Conservation (phyloP, 345 rosid genomes). For the Cardamine resedifolia region DNA sequence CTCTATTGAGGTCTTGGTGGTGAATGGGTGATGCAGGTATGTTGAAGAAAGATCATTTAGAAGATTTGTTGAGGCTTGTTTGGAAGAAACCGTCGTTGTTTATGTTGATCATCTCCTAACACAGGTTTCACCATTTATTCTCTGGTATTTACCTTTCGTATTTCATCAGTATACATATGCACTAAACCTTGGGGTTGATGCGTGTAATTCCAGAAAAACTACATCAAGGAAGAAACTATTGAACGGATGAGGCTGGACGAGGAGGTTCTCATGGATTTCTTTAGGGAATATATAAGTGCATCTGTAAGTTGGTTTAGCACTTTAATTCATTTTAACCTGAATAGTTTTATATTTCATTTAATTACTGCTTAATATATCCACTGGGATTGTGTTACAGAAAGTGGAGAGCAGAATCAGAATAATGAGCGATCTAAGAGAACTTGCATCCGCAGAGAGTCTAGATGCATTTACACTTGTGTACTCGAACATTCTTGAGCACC, state of each 20-base stretch:
- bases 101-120: slow-evolving; percentile 88
- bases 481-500: slow-evolving; percentile 94
- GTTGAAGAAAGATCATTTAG: slow-evolving; percentile 94
- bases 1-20: slow-evolving; percentile 11
- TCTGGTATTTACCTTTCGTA: slow-evolving; percentile 1
- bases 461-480: slow-evolving; percentile 93
- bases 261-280: slow-evolving; percentile 94
- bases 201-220: slow-evolving; percentile 61
- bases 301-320: slow-evolving; percentile 56
- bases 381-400: slow-evolving; percentile 56
- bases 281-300: slow-evolving; percentile 88
- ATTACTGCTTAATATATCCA: background rate
- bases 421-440: slow-evolving; percentile 93
- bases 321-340: background rate
- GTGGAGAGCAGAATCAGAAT: slow-evolving; percentile 88
- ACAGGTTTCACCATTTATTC: slow-evolving; percentile 52
- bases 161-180: background rate
- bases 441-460: slow-evolving; percentile 96
- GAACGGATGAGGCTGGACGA: slow-evolving; percentile 96
- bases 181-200: slow-evolving; percentile 17
- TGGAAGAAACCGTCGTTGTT: slow-evolving; percentile 86
- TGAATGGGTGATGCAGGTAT: slow-evolving; percentile 58
- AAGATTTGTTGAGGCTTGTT: slow-evolving; percentile 93
- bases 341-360: background rate
- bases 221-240: slow-evolving; percentile 94